Base-by-base conservation (phyloP, 1,139 yeast genomes). In the Geotrichum reessii region DNA sequence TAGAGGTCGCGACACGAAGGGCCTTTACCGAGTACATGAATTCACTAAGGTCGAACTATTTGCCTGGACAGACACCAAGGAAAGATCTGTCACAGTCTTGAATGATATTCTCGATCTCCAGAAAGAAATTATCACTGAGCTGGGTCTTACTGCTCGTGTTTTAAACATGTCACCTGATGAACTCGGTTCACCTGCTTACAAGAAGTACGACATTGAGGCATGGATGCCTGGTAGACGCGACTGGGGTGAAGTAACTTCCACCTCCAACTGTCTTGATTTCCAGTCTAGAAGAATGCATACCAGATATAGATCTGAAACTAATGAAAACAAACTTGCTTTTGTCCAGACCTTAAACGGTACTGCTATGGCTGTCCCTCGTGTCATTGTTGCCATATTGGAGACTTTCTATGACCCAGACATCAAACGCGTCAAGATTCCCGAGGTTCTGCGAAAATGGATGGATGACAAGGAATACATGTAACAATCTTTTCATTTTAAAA, bases 171-270 rank as follows among this genome's bases (percentile, higher is more conserved):
- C 98, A 0, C 83, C 86, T 25, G 83, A 87, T 62, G 99, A 95
- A 69, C 75, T 95, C 56, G 99, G 99, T 0, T 86, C 96, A 0
- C 97, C 99, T 0, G 99, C 99, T 0, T 82, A 80, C 72, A 86
- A 87, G 68, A 95, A 95, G 72, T 90, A 85, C 68, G 99, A 95
- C 67, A 88, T 92, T 58, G 99, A 95, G 72, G 97, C 95, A 0
- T 90, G 97, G 93, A 93, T 95, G 97, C 99, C 98, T 0, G 98
- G 99, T 1, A 81, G 97, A 66, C 90, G 90, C 1, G 73, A 75
- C 1, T 95, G 96, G 90, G 99, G 99, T 2, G 99, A 95, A 69
- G 78, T 93, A 42, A 85, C 96, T 0, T 89, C 97, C 49, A 78
- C 95, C 1, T 91, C 98, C 1, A 93, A 92, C 68, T 95, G 99